Percentiles rank a stretch among this genome's conserved stretches.
Evolutionary conservation across 768 basidiomycete species (phyloP).

Genomic region (Russula vinacea): DNA sequence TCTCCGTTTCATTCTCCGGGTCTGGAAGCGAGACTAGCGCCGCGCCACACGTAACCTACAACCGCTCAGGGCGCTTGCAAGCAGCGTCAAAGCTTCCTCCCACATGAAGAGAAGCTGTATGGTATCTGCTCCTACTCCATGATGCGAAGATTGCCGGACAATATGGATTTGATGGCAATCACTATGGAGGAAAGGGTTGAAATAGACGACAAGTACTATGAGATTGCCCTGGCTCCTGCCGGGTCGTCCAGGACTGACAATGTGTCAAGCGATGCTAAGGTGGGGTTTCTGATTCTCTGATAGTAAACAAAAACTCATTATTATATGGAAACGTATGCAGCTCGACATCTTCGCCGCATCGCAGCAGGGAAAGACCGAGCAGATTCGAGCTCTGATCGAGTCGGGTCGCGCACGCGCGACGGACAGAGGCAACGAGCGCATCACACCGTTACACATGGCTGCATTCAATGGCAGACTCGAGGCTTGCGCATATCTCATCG

Average conservation of each 20-base stretch:
- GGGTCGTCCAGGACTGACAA: not conserved
- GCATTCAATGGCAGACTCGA: conserved; percentile 88
- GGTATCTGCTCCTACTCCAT: not conserved
- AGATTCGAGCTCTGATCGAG: conserved; percentile 61
- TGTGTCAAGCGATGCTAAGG: too few relatives aligned
- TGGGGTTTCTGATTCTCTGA: not conserved
- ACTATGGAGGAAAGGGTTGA: conserved; percentile 5
- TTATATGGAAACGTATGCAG: conserved; percentile 35
- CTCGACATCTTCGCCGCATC: conserved; percentile 76
- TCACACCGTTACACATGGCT: conserved; percentile 96
- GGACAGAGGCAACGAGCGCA: conserved; percentile 84
- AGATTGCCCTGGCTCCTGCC: not conserved
- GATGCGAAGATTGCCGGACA: not conserved
- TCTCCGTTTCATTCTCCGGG: too few relatives aligned
- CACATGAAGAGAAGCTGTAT: not conserved
- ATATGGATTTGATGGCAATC: not conserved
- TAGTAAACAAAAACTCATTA: not conserved
- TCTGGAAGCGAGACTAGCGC: too few relatives aligned
- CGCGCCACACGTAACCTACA: too few relatives aligned
- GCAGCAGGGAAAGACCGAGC: conserved; percentile 73
- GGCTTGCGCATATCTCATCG: conserved; percentile 79
- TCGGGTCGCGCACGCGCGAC: conserved; percentile 65
- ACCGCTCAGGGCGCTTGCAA: too few relatives aligned
- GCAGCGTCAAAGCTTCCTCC: too few relatives aligned
- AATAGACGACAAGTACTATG: not conserved